Base-by-base conservation (phyloP, 2,329 filamentous ascomycete genomes). In the Penicillium paneum region DNA sequence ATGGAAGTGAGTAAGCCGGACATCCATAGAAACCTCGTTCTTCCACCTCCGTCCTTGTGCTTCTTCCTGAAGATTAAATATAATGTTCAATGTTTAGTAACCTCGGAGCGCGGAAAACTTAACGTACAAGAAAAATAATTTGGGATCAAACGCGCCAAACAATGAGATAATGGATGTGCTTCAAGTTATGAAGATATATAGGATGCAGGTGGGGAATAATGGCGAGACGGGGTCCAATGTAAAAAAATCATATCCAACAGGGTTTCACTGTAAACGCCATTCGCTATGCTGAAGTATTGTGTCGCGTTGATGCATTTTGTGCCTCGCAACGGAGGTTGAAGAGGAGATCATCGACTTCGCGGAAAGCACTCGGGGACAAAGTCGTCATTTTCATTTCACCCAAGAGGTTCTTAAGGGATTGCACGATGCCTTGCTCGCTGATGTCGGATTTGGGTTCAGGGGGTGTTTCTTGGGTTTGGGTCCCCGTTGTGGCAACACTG, bases 271-370 rank as follows among this genome's bases (percentile, higher is more conserved):
- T 51, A 56, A 70, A 71, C 69, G 64, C 70, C 70, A 59, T 66
- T 53, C 70, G 70, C 70, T 72, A 72, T 72, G 70, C 69, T 63
- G 59, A 59, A 61, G 49, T 29, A 54, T 53, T 62, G 57, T 71
- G 62, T 57, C 88, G 80, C 64, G 78, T 78, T 64, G 85, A 85
- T 15, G 89, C 90, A 52, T 86, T 83, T 69, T 88, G 89, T 48
- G 92, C 79, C 69, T 88, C 85, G 59, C 83, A 80, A 70, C 89
- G 87, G 60, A 93, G 83, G 69, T 93, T 88, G 76, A 92, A 90
- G 67, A 94, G 79, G 64, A 90, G 76, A 67, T 92, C 87, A 66
- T 94, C 90, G 61, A 94, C 80, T 67, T 87, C 80, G 55, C 85
- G 81, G 49, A 91, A 83, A 57, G 90, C 85, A 11, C 82, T 78